phyloP scores from a whole-genome alignment of 2,329 filamentous ascomycete genomes.

The Dryadomyces sulphureus region DNA sequence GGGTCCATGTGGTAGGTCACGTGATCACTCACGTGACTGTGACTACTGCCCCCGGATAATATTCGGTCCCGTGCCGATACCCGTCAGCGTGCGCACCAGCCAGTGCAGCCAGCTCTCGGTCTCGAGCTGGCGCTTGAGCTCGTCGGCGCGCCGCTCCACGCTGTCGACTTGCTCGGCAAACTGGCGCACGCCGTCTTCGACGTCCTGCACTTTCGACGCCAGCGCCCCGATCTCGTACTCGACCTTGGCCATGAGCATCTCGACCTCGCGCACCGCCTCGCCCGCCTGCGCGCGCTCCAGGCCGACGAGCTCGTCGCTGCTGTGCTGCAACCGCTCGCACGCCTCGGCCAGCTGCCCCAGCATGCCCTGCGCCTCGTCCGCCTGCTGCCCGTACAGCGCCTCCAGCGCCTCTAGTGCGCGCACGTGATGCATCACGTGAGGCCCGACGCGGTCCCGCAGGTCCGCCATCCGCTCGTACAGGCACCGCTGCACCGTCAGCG shows the following conservation, averaged over 20 bases:
- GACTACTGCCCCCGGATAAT: slow-evolving; percentile 24
- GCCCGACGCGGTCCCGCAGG: slow-evolving; percentile 36
- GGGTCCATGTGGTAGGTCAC: too few species aligned
- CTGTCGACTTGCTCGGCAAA: slow-evolving; percentile 68
- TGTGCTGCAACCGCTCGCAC: slow-evolving; percentile 52
- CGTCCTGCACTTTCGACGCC: slow-evolving; percentile 68
- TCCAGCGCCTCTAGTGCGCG: slow-evolving; percentile 43
- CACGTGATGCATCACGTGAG: slow-evolving; percentile 49
- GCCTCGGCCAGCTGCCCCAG: slow-evolving; percentile 58
- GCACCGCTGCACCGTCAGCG: slow-evolving; percentile 38
- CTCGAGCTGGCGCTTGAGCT: slow-evolving; percentile 47
- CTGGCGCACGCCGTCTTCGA: slow-evolving; percentile 66
- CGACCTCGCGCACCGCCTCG: slow-evolving; percentile 64
- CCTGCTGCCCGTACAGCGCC: slow-evolving; percentile 43
- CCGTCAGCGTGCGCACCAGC: slow-evolving; percentile 46
- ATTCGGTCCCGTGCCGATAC: slow-evolving; percentile 45
- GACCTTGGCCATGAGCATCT: slow-evolving; percentile 67
- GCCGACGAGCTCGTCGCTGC: slow-evolving; percentile 52
- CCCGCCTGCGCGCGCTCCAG: slow-evolving; percentile 54
- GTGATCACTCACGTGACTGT: too few species aligned
- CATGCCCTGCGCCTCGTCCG: slow-evolving; percentile 48
- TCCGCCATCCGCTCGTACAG: slow-evolving; percentile 37
- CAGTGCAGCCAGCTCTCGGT: slow-evolving; percentile 51
- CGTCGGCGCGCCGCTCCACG: slow-evolving; percentile 48
- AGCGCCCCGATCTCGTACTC: slow-evolving; percentile 83